Base-by-base conservation (phyloP, 2,329 filamentous ascomycete genomes). In the Sporothrix brunneoviolacea region DNA sequence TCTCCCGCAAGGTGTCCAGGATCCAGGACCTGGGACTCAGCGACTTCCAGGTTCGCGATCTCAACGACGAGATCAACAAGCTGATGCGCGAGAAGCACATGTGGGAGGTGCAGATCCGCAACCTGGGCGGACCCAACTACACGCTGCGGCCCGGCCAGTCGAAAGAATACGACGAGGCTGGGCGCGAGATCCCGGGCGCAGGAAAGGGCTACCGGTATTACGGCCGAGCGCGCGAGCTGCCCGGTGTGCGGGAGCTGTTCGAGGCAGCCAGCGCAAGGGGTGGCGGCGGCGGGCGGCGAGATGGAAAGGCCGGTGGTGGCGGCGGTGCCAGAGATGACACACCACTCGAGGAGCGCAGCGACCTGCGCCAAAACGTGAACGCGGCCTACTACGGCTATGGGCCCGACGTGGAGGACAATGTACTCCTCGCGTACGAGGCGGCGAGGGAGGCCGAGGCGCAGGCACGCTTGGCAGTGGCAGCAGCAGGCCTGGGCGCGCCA, bases 61-160 rank as follows among this genome's bases (percentile, higher is more conserved):
- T 98, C 65, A 98, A 98, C 72, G 93, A 98, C 68, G 93, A 98
- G 70, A 95, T 98, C 76, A 98, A 98, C 76, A 95, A 95, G 72
- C 79, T 95, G 55, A 96, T 98, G 88, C 84, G 90, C 57, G 93
- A 98, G 74, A 98, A 98, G 70, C 90, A 94, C 77, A 91, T 95
- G 79, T 98, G 93, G 93, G 93, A 98, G 74, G 82, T 93, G 60
- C 90, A 96, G 70, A 96, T 98, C 60, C 80, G 91, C 52, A 94
- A 95, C 62, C 68, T 97, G 21, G 93, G 93, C n/a, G 93, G 93
- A 3, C 93, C 93, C 27, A 97, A 97, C 69, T 98, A 97, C 68
- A 95, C 93, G 86, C 78, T 90, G 27, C 39, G 38, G 1, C 33
- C 38, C 0, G 44, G 50, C 21, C 16, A 28, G 27, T 82, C 75